phyloP scores from a whole-genome alignment of 371 early-diverging fungal species.

The Rhizopus arrhizus region DNA sequence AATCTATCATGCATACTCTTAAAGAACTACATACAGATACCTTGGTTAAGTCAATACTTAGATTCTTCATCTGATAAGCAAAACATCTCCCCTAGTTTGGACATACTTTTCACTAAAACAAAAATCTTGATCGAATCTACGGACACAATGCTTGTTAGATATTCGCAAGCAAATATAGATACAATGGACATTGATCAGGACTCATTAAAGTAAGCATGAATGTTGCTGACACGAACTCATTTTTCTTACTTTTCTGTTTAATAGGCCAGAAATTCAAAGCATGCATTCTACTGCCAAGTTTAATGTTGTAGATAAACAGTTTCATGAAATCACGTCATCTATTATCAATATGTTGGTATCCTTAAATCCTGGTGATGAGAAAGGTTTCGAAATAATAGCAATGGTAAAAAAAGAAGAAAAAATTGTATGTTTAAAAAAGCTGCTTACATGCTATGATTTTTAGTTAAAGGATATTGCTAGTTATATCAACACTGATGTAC shows the following conservation, averaged over 20 bases:
- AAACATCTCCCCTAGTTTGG: background rate
- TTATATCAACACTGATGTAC: background rate
- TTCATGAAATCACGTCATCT: background rate
- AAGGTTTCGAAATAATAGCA: background rate
- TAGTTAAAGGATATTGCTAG: background rate
- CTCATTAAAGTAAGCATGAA: background rate
- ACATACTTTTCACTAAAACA: background rate
- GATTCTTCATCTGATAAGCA: background rate
- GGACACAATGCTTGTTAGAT: no score
- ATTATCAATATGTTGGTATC: background rate
- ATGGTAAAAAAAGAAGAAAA: background rate
- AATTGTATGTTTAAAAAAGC: background rate
- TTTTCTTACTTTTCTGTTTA: background rate
- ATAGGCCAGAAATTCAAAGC: background rate
- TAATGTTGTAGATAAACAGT: background rate
- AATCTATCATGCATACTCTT: constrained; percentile 2
- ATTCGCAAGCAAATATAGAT: no score
- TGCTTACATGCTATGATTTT: no score
- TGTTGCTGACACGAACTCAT: background rate
- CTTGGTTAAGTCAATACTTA: background rate
- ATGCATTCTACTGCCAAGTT: background rate
- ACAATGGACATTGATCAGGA: constrained; percentile 6
- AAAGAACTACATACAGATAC: background rate
- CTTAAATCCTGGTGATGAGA: background rate
- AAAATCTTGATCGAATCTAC: background rate